Evolutionary conservation across 768 basidiomycete species (phyloP).

Genomic region (Lentinula lateritia): DNA sequence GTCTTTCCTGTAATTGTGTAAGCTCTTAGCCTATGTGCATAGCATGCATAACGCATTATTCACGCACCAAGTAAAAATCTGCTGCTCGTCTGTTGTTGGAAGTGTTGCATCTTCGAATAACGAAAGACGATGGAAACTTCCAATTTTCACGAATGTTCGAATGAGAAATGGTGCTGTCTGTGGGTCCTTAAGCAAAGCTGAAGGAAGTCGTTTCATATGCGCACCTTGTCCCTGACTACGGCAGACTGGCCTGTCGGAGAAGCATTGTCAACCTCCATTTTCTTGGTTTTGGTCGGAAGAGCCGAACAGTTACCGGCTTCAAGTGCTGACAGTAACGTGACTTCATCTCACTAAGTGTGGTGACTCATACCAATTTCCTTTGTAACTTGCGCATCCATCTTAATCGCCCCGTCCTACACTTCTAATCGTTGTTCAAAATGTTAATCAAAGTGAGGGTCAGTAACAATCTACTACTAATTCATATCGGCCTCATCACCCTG

Average conservation of each 20-base stretch:
- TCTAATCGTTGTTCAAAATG: background rate
- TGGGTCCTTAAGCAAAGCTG: background rate
- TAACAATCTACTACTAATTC: background rate
- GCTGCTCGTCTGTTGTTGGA: constrained; percentile 77
- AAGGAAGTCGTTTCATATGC: background rate
- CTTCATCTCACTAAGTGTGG: background rate
- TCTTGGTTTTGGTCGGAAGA: background rate
- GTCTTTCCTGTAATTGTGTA: constrained; percentile 57
- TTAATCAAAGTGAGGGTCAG: background rate
- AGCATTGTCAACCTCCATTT: background rate
- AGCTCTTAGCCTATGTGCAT: background rate
- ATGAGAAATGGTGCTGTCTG: constrained; percentile 81
- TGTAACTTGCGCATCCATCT: background rate
- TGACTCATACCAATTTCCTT: background rate
- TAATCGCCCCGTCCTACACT: background rate
- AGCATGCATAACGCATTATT: background rate
- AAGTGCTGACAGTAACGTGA: background rate
- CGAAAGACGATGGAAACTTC: constrained; percentile 65
- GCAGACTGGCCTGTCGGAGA: constrained; percentile 1
- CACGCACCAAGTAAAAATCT: constrained; percentile 72
- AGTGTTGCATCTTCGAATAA: constrained; percentile 75
- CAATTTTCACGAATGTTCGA: constrained; percentile 78
- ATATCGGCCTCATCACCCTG: background rate
- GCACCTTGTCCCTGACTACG: constrained; percentile 5
- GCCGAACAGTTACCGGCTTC: background rate